Percentiles rank a stretch among this genome's conserved stretches.
These are phyloP conservation scores for Hirschfeldia incana DNA, from an alignment of 345 rosid species.

Conservation along the genomic window DNA sequence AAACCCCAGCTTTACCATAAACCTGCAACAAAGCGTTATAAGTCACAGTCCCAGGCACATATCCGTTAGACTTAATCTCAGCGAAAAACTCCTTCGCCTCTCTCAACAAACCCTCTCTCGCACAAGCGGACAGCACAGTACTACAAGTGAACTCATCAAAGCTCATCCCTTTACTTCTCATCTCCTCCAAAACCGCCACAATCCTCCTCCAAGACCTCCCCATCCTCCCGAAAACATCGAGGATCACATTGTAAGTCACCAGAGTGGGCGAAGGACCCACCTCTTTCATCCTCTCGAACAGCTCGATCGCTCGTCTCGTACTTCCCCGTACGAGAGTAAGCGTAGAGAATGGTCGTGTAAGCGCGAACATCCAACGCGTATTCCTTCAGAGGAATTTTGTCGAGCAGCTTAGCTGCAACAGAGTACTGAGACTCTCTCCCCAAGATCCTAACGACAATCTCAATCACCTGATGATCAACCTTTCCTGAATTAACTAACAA, in stretches of 20 bases:
- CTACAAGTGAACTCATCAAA: slow-evolving; percentile 91
- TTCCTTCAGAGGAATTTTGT: slow-evolving; percentile 56
- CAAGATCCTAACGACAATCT: slow-evolving; percentile 61
- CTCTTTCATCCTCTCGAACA: slow-evolving; percentile 74
- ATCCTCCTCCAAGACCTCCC: slow-evolving; percentile 79
- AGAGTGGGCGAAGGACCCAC: slow-evolving; percentile 68
- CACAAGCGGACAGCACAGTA: slow-evolving; percentile 86
- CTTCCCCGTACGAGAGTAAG: slow-evolving; percentile 63
- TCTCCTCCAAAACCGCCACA: slow-evolving; percentile 63
- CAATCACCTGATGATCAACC: slow-evolving; percentile 58
- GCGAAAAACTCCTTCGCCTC: slow-evolving; percentile 76
- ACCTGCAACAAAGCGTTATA: slow-evolving; percentile 79
- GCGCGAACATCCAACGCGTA: slow-evolving; percentile 72
- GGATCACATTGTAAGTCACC: slow-evolving; percentile 91
- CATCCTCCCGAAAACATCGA: slow-evolving; percentile 86
- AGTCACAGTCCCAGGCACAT: slow-evolving; percentile 76
- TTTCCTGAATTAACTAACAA: slow-evolving; percentile 38
- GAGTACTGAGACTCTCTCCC: slow-evolving; percentile 79
- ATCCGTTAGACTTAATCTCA: slow-evolving; percentile 67
- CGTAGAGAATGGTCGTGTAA: slow-evolving; percentile 68
- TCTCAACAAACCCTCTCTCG: slow-evolving; percentile 72
- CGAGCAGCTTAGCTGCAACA: slow-evolving; percentile 70
- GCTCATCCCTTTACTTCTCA: slow-evolving; percentile 55
- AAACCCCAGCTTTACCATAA: slow-evolving; percentile 77
- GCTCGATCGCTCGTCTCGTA: slow-evolving; percentile 53